These are phyloP conservation scores for Phytophthora pisi DNA, from an alignment of 352 stramenopile genomes.

Conservation along the genomic window DNA sequence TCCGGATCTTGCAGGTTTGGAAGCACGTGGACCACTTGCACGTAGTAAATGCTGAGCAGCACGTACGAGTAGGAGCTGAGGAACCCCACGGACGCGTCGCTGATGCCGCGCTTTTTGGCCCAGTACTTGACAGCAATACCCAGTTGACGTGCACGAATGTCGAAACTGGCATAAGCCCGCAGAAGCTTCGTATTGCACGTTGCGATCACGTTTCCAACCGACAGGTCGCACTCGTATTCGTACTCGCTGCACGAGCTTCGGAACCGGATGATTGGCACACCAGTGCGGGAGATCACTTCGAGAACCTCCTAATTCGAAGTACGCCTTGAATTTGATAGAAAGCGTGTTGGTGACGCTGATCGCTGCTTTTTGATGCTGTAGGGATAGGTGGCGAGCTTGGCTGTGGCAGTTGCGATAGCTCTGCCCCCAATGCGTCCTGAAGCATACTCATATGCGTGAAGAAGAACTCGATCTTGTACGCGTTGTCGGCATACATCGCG, in stretches of 20 bases:
- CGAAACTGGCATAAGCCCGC: conserved; percentile 63
- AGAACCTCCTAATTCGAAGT: too few species aligned
- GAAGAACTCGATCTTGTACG: too few species aligned
- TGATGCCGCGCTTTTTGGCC: conserved; percentile 95
- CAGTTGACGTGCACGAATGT: conserved; percentile 76
- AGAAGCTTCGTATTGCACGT: conserved; percentile 74
- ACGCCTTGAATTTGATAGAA: too few species aligned
- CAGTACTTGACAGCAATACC: conserved; percentile 96
- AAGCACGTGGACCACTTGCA: conserved; percentile 90
- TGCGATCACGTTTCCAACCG: conserved; percentile 73
- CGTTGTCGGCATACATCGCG: too few species aligned
- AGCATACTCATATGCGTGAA: too few species aligned
- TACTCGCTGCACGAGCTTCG: conserved; percentile 26
- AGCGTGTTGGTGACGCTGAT: too few species aligned
- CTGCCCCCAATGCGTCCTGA: too few species aligned
- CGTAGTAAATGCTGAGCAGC: conserved; percentile 96
- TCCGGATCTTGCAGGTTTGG: conserved; percentile 92
- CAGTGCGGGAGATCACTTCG: too few species aligned
- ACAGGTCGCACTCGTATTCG: conserved; percentile 65
- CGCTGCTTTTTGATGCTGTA: too few species aligned
- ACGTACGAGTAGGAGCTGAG: conserved; percentile 98
- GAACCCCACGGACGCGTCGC: conserved; percentile 92
- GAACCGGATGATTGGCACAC: conserved; percentile 65
- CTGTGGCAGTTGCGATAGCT: too few species aligned
- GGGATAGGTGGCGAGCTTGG: too few species aligned